Base-by-base conservation (phyloP, 2,329 filamentous ascomycete genomes). In the Aphanoascus verrucosus region DNA sequence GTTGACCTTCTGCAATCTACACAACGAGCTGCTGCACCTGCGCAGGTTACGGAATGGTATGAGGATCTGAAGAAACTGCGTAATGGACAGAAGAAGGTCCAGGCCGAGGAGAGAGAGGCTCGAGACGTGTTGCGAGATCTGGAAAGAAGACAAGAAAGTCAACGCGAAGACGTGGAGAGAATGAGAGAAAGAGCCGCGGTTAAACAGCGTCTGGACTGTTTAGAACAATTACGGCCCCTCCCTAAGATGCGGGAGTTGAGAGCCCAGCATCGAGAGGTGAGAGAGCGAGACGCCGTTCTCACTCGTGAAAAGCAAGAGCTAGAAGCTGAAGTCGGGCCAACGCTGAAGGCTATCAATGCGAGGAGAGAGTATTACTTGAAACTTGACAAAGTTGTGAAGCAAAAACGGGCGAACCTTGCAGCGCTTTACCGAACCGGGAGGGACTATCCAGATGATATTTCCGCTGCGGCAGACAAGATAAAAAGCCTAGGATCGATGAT, bases 1-100 rank as follows among this genome's bases (percentile, higher is more conserved):
- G 75, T 94, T 11, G 85, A 94, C 43, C 78, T 96, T 17, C 76
- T 98, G 0, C 78, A 83, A 55, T 87, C 93, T 62, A 98, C 93
- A 0, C 83, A 95, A 57, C 82, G 89, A 63, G 93, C 93, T 34
- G 90, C 89, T 5, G 93, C 90, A 0, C 83, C 87, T 0, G 77
- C 84, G 44, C 75, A 94, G 56, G 90, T 97, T 81, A 77, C 87
- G 4, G 70, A 81, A 19, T 88, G 83, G 81, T 90, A 97, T 65
- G 76, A 82, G 2, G 68, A 83, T 56, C 77, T 98, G 15, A 93
- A 86, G 64, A 73, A 73, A 1, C 70, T 91, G 41, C 82, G 89
- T 56, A 79, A 74, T 49, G 75, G 83, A 32, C 83, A 93, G 63
- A 89, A 86, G 61, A 74, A 76, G 19, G 61, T 84, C 1, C 76